A percentile compares a stretch with the other conserved stretches of the same genome.
phyloP scores from a whole-genome alignment of 768 basidiomycete species.

The Pilatotrama ljubarskyi region DNA sequence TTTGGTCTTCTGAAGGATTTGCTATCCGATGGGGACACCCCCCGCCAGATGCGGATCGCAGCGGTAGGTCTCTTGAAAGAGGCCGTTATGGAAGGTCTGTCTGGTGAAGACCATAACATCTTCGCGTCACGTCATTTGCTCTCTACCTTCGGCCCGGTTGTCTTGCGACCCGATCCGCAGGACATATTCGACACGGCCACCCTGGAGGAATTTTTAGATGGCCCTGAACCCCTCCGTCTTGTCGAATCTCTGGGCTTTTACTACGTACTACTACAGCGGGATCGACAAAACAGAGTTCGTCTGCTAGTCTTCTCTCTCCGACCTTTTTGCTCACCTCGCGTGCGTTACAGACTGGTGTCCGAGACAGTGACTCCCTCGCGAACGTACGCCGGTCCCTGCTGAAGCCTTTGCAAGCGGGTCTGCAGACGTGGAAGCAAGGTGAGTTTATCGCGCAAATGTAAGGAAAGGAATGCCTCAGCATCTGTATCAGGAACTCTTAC shows the following conservation, averaged over 20 bases:
- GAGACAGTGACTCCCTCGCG: slow-evolving; percentile 20
- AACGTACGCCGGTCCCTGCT: slow-evolving; percentile 22
- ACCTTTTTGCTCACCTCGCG: background rate
- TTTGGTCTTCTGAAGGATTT: slow-evolving; percentile 59
- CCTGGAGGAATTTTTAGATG: slow-evolving; percentile 48
- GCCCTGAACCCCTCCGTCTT: slow-evolving; percentile 60
- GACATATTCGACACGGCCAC: slow-evolving; percentile 44
- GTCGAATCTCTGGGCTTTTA: slow-evolving; percentile 68
- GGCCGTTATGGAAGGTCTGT: slow-evolving; percentile 53
- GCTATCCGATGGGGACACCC: slow-evolving; percentile 43
- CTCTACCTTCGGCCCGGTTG: slow-evolving; percentile 54
- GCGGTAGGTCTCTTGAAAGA: slow-evolving; percentile 72
- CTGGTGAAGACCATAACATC: slow-evolving; percentile 32
- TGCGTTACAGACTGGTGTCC: slow-evolving; percentile 32
- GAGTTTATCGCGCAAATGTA: background rate
- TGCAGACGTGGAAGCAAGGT: slow-evolving; percentile 23
- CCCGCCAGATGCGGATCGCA: slow-evolving; percentile 69
- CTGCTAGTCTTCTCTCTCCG: background rate
- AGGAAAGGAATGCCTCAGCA: background rate
- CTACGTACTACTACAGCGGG: slow-evolving; percentile 62
- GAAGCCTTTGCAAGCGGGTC: slow-evolving; percentile 15
- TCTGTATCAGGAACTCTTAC: background rate
- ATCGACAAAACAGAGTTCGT: slow-evolving; percentile 55
- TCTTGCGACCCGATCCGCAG: slow-evolving; percentile 58
- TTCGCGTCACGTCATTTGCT: slow-evolving; percentile 61